A percentile compares a stretch with the other conserved stretches of the same genome.
These are phyloP conservation scores for Scheffersomyces parashehatae DNA, from an alignment of 1,139 yeast genomes.

Conservation along the genomic window DNA sequence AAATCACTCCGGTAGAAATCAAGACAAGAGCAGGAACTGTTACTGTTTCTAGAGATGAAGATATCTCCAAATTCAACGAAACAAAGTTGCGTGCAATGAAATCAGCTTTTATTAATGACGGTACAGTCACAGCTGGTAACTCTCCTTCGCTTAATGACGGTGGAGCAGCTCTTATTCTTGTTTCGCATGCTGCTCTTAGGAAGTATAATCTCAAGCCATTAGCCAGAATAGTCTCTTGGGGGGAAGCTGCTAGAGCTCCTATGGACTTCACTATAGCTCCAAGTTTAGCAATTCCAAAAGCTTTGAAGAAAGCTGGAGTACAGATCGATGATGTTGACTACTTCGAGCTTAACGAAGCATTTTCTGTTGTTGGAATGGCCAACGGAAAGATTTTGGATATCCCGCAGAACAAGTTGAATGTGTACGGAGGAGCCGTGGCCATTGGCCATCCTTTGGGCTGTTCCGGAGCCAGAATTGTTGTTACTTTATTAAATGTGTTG, in stretches of 20 bases:
- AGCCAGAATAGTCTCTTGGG: constrained; percentile 5
- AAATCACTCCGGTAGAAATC: constrained; percentile 83
- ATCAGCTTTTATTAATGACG: constrained; percentile 1
- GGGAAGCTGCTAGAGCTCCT: constrained; percentile 6
- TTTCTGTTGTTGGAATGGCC: constrained; percentile 6
- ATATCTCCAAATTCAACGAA: not conserved
- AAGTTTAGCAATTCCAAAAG: constrained; percentile 5
- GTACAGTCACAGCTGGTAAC: constrained; percentile 7
- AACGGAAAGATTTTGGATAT: constrained; percentile 3
- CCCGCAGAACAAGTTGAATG: constrained; percentile 3
- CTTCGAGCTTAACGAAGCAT: constrained; percentile 6
- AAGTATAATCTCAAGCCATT: constrained; percentile 3
- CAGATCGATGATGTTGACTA: constrained; percentile 3
- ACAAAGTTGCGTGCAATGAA: not conserved
- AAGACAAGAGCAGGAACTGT: constrained; percentile 76
- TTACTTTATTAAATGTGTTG: constrained; percentile 6
- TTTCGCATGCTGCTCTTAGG: constrained; percentile 3
- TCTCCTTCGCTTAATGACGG: constrained; percentile 6
- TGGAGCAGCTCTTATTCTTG: constrained; percentile 5
- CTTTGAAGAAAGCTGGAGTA: constrained; percentile 4
- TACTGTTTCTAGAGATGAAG: not conserved
- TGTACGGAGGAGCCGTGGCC: constrained; percentile 7
- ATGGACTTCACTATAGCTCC: constrained; percentile 6
- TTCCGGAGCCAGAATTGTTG: constrained; percentile 6
- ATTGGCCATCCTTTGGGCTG: constrained; percentile 7